A percentile compares a stretch with the other conserved stretches of the same genome.
Conservation (phyloP, 169 alveolate species). For the Prorocentrum cordatum region DNA sequence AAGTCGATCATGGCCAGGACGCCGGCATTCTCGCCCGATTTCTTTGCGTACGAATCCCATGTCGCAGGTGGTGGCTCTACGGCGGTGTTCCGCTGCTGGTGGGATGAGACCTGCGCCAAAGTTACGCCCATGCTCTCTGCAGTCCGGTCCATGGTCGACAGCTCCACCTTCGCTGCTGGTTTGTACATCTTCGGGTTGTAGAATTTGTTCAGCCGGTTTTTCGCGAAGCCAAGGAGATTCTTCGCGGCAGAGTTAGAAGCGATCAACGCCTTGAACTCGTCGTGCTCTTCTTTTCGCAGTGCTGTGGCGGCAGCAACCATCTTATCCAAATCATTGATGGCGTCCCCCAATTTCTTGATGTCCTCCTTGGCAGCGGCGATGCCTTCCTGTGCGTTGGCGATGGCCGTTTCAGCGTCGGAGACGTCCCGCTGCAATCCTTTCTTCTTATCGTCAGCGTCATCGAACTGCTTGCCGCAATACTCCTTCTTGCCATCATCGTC, state of each 20-base stretch:
- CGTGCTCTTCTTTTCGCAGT: slow-evolving; percentile 55
- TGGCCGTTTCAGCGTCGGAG: no score
- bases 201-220: slow-evolving; percentile 18
- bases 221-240: slow-evolving; percentile 22
- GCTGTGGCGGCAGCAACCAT: slow-evolving; percentile 16
- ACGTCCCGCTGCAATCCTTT: not conserved
- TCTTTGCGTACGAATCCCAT: not conserved
- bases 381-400: not conserved
- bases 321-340: slow-evolving; percentile 17
- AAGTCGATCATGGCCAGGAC: not conserved
- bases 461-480: not conserved
- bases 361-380: slow-evolving; percentile 9
- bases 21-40: not conserved
- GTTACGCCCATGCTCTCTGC: not conserved
- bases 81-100: no score
- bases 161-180: not conserved
- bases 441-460: not conserved
- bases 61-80: no score
- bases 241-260: slow-evolving; percentile 27
- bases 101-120: no score
- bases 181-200: not conserved
- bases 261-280: slow-evolving; percentile 35
- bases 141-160: not conserved
- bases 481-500: slow-evolving; percentile 33
- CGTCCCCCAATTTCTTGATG: slow-evolving; percentile 8